Conservation (phyloP, 768 basidiomycete species). For the Phylloporus arenicola region DNA sequence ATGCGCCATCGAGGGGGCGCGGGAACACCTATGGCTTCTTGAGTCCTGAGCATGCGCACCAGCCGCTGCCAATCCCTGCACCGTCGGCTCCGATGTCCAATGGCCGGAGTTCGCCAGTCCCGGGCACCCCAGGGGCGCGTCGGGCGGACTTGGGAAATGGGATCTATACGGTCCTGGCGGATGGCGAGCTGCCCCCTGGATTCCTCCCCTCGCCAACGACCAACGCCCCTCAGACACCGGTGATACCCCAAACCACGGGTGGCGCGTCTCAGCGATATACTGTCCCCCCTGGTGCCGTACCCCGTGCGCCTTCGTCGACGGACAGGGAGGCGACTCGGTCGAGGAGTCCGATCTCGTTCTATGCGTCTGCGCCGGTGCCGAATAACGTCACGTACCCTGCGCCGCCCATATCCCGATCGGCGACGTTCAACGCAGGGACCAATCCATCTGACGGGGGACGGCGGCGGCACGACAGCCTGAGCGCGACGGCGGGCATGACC, state of each 20-base stretch:
- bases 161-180: conserved; percentile 6
- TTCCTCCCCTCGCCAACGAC: conserved; percentile 7
- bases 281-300: background rate
- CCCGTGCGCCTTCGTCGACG: conserved; percentile 10
- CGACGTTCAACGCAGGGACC: conserved; percentile 8
- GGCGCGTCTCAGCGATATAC: conserved; percentile 10
- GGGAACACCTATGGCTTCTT: conserved; percentile 13
- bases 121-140: conserved; percentile 9
- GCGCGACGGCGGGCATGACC: conserved; percentile 24
- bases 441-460: conserved; percentile 23
- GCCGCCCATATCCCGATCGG: conserved; percentile 26
- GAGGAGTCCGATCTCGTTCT: conserved; percentile 20
- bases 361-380: conserved; percentile 25
- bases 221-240: conserved; percentile 14
- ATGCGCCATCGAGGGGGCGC: conserved; percentile 28
- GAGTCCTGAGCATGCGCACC: conserved; percentile 31
- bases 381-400: conserved; percentile 22
- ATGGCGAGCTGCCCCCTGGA: conserved; percentile 11
- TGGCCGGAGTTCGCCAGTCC: conserved; percentile 12
- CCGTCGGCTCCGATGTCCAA: conserved; percentile 3
- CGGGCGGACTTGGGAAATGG: conserved; percentile 10
- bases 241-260: conserved; percentile 15
- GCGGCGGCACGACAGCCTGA: conserved; percentile 20
- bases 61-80: conserved; percentile 22
- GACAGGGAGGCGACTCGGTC: conserved; percentile 19